Evolutionary conservation across 306 rosid genomes (phyloP), one percentile per base, ranked within the genome.

Genomic region (Prunus mume): DNA sequence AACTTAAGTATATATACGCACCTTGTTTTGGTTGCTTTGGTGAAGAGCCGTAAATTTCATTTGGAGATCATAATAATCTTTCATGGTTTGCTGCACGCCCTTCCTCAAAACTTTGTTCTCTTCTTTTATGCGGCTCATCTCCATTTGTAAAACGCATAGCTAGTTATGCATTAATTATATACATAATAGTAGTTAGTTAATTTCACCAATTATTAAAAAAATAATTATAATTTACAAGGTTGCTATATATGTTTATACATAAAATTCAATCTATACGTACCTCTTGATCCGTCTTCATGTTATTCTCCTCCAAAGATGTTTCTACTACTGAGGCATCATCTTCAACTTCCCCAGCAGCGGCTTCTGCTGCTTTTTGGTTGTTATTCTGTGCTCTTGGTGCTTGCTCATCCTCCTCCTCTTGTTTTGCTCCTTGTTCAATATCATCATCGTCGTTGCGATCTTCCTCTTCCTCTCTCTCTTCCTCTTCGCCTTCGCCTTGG

Each of bases 101-200:
- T 79, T 87, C 83, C 87, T 92, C 78, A 95, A 77, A 27, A 74
- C 85, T 58, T 80, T 87, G 82, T 95, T 95, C 83, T 95, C 97
- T 78, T 95, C 98, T 73, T 95, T 95, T 90, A 95, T 83, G 18
- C 83, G 85, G 41, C 84, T 85, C 97, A 89, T 92, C 89, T 95
- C 91, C 90, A 82, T 89, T 81, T 88, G 85, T 56, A 95, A 79
- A 47, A 32, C 79, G 41, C 74, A 84, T 71, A 95, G 69, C 93
- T 95, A 58, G 22, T n/a, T 15, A 27, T 71, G 12, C 46, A 27
- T 5, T 14, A 9, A 18, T 4, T 20, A 43, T 61, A 63, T 24
- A 20, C 43, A 22, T 19, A 12, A 7, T 52, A 34, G 24, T 27
- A 27, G 0, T 34, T 69, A 34, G 14, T 4, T 20, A 76, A 19